Conservation (phyloP, 2,329 filamentous ascomycete genomes). For the Cladosporium oxysporum region DNA sequence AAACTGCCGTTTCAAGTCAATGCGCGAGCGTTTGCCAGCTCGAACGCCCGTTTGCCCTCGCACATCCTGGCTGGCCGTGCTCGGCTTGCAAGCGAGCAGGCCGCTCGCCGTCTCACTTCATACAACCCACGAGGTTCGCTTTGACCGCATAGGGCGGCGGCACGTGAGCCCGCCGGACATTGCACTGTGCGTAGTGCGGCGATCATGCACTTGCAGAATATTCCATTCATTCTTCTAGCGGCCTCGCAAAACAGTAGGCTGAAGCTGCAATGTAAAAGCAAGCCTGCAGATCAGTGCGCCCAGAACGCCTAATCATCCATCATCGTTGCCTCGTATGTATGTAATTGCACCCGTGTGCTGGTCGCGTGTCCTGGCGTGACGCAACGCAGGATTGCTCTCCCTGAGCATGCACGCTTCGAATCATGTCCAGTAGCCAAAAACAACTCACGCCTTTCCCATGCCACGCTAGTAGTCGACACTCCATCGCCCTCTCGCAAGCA, state of each 20-base stretch:
- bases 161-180: constrained; percentile 5
- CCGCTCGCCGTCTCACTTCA: constrained; percentile 1
- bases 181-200: not conserved
- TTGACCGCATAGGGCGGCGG: not conserved
- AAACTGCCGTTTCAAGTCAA: constrained; percentile 7
- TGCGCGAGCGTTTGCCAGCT: constrained; percentile 14
- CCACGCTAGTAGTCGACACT: constrained; percentile 17
- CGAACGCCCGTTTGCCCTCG: not conserved
- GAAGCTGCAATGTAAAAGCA: not conserved
- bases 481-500: not conserved
- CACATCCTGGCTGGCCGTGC: not conserved
- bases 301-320: not conserved
- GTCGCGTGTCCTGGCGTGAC: not conserved
- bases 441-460: constrained; percentile 6
- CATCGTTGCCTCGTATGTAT: constrained; percentile 3
- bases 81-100: not conserved
- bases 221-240: constrained; percentile 3
- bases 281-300: constrained; percentile 1
- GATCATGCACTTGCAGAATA: constrained; percentile 1
- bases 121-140: constrained; percentile 2
- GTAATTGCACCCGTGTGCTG: not conserved
- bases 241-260: not conserved
- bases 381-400: not conserved
- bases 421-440: not conserved
- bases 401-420: not conserved